These are phyloP conservation scores for Aspergillus taichungensis DNA, from an alignment of 495 filamentous ascomycete species.

Conservation along the genomic window DNA sequence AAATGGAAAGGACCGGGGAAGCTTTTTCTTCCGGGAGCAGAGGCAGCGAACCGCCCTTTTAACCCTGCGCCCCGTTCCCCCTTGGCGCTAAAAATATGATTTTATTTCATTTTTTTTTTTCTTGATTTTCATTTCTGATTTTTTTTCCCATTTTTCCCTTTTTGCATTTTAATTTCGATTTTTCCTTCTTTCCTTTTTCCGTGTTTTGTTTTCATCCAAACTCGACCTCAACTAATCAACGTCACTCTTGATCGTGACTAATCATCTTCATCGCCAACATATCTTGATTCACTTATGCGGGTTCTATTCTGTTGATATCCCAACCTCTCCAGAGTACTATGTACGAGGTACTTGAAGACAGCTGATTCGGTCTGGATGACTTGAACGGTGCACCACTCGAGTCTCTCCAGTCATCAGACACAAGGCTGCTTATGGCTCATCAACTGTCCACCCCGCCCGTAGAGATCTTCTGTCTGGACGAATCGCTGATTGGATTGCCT, in stretches of 20 bases:
- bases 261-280: too few species aligned
- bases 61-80: slow-evolving; percentile 12
- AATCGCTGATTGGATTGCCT: slow-evolving; percentile 10
- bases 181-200: slow-evolving; percentile 14
- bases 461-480: slow-evolving; percentile 2
- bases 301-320: too few species aligned
- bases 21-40: slow-evolving; percentile 8
- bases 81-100: slow-evolving; percentile 12
- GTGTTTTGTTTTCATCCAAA: slow-evolving; percentile 11
- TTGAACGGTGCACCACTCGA: background rate
- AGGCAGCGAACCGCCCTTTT: slow-evolving; percentile 14
- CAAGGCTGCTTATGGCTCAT: background rate
- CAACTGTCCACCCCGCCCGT: slow-evolving; percentile 11
- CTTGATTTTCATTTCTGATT: background rate
- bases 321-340: too few species aligned
- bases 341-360: too few species aligned
- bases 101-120: slow-evolving; percentile 13
- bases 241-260: background rate
- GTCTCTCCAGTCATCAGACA: background rate
- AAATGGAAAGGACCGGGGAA: slow-evolving; percentile 7
- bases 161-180: slow-evolving; percentile 1
- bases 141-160: slow-evolving; percentile 4
- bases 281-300: too few species aligned
- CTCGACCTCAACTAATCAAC: background rate
- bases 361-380: too few species aligned